These are phyloP conservation scores for Pseudognaphalium luteoalbum DNA, from an alignment of 129 eudicot species.

Conservation along the genomic window DNA sequence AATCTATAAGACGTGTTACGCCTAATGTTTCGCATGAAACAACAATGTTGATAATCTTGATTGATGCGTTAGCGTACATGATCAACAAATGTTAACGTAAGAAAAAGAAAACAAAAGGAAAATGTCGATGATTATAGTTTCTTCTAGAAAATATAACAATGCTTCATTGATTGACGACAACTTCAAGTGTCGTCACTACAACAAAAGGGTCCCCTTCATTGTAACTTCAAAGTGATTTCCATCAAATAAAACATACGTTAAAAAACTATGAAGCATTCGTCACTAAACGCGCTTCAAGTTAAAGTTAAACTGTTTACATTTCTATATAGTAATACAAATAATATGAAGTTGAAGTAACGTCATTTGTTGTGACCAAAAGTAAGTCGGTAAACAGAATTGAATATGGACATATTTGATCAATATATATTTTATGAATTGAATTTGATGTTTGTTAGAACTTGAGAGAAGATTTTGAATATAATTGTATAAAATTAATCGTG, in stretches of 20 bases:
- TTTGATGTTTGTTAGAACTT: not conserved
- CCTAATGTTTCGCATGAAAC: not conserved
- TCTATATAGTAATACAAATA: not conserved
- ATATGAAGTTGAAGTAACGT: constrained; percentile 6
- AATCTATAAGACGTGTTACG: not conserved
- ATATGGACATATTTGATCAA: not conserved
- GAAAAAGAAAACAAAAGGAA: constrained; percentile 12
- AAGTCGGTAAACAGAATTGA: constrained; percentile 20
- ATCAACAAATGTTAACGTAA: constrained; percentile 12
- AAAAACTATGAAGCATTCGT: not conserved
- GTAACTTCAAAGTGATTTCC: constrained; percentile 5
- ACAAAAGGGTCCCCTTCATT: constrained; percentile 5
- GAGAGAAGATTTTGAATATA: constrained; percentile 1
- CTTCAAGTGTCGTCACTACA: constrained; percentile 20
- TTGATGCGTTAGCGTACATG: constrained; percentile 5
- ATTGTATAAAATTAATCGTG: constrained; percentile 1
- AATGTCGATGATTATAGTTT: not conserved
- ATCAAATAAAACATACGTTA: constrained; percentile 2
- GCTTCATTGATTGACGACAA: constrained; percentile 16
- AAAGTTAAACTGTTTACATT: not conserved
- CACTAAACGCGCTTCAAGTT: constrained; percentile 20
- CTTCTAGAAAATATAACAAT: constrained; percentile 24
- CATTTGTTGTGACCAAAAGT: constrained; percentile 20
- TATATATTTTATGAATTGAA: not conserved
- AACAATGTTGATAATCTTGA: constrained; percentile 5